Base-by-base conservation (phyloP, 495 filamentous ascomycete species). In the Xylaria longipes region DNA sequence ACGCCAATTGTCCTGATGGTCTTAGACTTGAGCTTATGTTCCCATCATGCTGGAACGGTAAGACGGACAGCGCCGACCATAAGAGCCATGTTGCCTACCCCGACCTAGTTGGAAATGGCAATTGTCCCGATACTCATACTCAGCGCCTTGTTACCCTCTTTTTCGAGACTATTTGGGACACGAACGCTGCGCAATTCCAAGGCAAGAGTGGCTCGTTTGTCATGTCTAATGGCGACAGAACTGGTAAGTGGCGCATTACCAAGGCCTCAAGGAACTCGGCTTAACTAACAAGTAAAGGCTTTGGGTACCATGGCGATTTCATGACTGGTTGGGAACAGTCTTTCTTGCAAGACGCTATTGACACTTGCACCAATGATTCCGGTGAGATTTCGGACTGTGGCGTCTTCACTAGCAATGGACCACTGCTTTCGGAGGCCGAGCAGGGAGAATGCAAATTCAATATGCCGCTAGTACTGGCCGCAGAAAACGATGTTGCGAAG, bases 41-140 rank as follows among this genome's bases (percentile, higher is more conserved):
- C 83, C 94, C 94, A 12, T 93, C 92, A 0, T 97, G 94, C 87
- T 97, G 93, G 92, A 92, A 97, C 77, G 92, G 93, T 39, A 87
- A 93, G 68, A 71, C 83, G 27, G 89, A 90, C 69, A 84, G 88
- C 3, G 33, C 70, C 0, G 84, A 92, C 78, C 91, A 94, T 84
- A 88, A 86, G 76, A 85, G 83, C 61, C 93, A 97, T 76, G 86
- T 97, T 75, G 90, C 90, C 1, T 97, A 94, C 77, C 93, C 94
- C 0, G 82, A 86, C 65, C 80, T 90, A 8, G 91, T 97, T 73
- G 91, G 91, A 77, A 87, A 86, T 70, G 95, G 95, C 27, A 82
- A 83, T 11, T 98, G 95, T 80, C 95, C 95, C 0, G 76, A 87
- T 3, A 91, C 89, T 17, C 95, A 89, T 73, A 84, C 89, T n/a